Percentiles rank a stretch among this genome's conserved stretches.
Evolutionary conservation across 352 stramenopile species (phyloP).

Genomic region (Phytophthora macrochlamydospora): DNA sequence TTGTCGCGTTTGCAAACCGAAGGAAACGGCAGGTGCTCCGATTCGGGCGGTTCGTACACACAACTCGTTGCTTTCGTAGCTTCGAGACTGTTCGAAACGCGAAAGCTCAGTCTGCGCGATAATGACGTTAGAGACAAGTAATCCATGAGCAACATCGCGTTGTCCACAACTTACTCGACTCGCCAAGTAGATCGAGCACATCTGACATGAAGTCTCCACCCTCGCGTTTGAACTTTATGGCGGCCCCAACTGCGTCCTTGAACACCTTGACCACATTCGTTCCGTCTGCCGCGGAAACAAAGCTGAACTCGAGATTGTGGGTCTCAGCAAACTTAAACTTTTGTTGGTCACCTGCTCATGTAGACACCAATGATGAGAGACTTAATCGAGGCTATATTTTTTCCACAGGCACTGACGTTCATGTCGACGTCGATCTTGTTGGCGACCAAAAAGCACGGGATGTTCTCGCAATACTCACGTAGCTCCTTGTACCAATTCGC

Average conservation of each 20-base stretch:
- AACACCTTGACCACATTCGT: conserved; percentile 97
- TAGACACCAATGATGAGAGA: conserved; percentile 8
- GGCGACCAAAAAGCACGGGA: conserved; percentile 94
- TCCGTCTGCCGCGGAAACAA: conserved; percentile 94
- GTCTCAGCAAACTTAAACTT: conserved; percentile 96
- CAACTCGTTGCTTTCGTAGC: no score
- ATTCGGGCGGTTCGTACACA: no score
- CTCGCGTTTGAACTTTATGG: conserved; percentile 89
- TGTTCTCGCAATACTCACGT: conserved; percentile 91
- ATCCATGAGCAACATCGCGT: background rate
- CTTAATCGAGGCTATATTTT: background rate
- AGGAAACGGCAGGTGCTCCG: no score
- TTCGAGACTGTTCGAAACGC: no score
- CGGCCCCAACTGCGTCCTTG: conserved; percentile 85
- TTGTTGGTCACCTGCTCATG: conserved; percentile 93
- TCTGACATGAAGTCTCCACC: conserved; percentile 94
- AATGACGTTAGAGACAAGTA: background rate
- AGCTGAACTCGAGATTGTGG: conserved; percentile 94
- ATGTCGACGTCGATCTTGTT: conserved; percentile 98
- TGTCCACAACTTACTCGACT: conserved; percentile 44
- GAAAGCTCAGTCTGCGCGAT: background rate
- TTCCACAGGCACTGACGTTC: conserved; percentile 46
- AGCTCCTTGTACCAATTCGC: conserved; percentile 93
- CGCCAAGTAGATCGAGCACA: conserved; percentile 89
- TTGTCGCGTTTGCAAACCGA: no score